These are phyloP conservation scores for Sutorius australiensis DNA, from an alignment of 768 basidiomycete species.

Conservation along the genomic window DNA sequence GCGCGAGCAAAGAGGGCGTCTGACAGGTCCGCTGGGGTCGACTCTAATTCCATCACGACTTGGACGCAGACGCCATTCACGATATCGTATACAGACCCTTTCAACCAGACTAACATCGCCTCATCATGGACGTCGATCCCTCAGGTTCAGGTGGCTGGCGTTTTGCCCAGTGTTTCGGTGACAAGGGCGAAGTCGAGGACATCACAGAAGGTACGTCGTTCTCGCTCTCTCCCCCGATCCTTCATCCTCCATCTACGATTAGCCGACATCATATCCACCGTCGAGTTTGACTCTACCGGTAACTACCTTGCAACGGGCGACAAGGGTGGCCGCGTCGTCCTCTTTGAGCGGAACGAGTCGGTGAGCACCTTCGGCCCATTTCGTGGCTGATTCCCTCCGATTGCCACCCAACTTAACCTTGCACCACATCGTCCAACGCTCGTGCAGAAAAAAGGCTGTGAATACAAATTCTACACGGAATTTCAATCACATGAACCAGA, in stretches of 20 bases:
- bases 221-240: slow-evolving; percentile 12
- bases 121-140: slow-evolving; percentile 79
- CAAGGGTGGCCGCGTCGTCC: slow-evolving; percentile 97
- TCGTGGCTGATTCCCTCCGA: slow-evolving; percentile 34
- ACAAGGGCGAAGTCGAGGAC: slow-evolving; percentile 99
- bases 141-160: slow-evolving; percentile 89
- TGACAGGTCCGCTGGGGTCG: slow-evolving; percentile 14
- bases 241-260: slow-evolving; percentile 17
- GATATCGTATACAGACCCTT: slow-evolving; percentile 9
- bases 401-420: slow-evolving; percentile 15
- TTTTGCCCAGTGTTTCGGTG: slow-evolving; percentile 99
- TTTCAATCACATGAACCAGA: slow-evolving; percentile 99
- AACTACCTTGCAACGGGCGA: slow-evolving; percentile 99
- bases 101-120: not conserved
- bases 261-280: slow-evolving; percentile 99
- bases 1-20: slow-evolving; percentile 16
- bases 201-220: slow-evolving; percentile 86
- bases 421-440: slow-evolving; percentile 14
- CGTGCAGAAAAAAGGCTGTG: slow-evolving; percentile 95
- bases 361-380: slow-evolving; percentile 43
- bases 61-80: slow-evolving; percentile 6
- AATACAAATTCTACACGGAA: slow-evolving; percentile 99
- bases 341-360: slow-evolving; percentile 98
- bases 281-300: slow-evolving; percentile 99
- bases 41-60: slow-evolving; percentile 10